Base-by-base conservation (phyloP, 768 basidiomycete species). In the Neoboletus magnificus region DNA sequence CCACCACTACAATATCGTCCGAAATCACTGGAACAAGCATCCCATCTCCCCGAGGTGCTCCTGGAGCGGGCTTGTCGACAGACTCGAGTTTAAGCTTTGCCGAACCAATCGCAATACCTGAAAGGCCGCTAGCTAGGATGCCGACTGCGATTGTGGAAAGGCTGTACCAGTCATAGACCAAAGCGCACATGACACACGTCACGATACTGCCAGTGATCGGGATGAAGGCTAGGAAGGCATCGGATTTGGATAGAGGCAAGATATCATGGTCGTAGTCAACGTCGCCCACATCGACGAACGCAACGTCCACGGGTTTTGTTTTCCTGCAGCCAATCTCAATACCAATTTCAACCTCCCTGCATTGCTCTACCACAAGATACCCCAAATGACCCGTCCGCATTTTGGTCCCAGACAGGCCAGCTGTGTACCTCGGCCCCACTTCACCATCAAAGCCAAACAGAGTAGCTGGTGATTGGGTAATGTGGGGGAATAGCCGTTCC, bases 361-460 rank as follows among this genome's bases (percentile, higher is more conserved):
- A 62, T 2, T 43, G 41, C 39, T 71, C 54, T 41, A 65, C 51
- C 10, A 61, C 52, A 12, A 73, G 44, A 50, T 73, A 48, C 0
- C 62, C 72, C 16, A 73, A 16, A 54, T 72, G 65, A 9, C 66
- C 68, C 22, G 68, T 73, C 44, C 62, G 58, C 40, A 72, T 60
- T 11, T 54, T 37, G 12, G 63, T 66, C 16, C 69, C 71, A 2
- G 72, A 71, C 20, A 68, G 29, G 18, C 60, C 48, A 2, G 58
- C 69, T 8, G 58, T 57, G 50, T 66, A 72, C 37, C 16, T 56
- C 13, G 72, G 72, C 15, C 72, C 71, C 7, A 22, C 23, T 29
- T 57, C 42, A 1, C 69, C 69, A 41, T 66, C 69, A 4, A 71
- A 50, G 22, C 55, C 62, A 11, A 73, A 70, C 10, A 66, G 51